Evolutionary conservation across 345 rosid species (phyloP).

Genomic region (Limnanthes douglasii): DNA sequence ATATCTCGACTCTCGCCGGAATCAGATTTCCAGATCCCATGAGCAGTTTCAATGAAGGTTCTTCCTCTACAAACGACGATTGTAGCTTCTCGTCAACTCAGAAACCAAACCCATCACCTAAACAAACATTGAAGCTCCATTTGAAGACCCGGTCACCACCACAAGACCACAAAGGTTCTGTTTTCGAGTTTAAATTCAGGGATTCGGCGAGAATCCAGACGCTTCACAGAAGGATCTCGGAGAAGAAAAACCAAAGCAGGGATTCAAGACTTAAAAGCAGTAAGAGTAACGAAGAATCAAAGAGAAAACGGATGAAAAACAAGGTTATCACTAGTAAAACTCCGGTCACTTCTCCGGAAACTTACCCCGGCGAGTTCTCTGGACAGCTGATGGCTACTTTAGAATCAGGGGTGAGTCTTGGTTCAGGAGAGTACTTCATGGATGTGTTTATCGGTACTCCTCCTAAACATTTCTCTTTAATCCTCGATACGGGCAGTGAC

Average conservation of each 20-base stretch:
- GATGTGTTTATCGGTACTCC: conserved; percentile 90
- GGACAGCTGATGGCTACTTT: conserved; percentile 69
- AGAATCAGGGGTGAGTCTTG: conserved; percentile 72
- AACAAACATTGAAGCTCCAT: conserved; percentile 45
- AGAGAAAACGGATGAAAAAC: conserved; percentile 4
- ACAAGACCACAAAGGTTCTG: conserved; percentile 20
- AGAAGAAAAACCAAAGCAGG: conserved; percentile 70
- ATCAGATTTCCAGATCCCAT: conserved; percentile 45
- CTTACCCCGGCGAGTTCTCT: conserved; percentile 12
- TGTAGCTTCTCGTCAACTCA: conserved; percentile 33
- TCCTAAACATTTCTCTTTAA: conserved; percentile 76
- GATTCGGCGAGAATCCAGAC: conserved; percentile 68
- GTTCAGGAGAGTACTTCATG: conserved; percentile 91
- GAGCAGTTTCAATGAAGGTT: conserved; percentile 57
- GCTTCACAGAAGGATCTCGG: conserved; percentile 36
- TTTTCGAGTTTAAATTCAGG: conserved; percentile 29
- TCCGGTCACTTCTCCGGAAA: conserved; percentile 18
- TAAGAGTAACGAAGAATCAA: conserved; percentile 7
- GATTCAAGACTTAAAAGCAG: conserved; percentile 24
- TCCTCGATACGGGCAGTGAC: conserved; percentile 95
- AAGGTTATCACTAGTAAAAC: conserved; percentile 4
- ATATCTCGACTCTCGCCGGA: conserved; percentile 40
- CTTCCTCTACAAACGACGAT: conserved; percentile 40
- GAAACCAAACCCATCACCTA: conserved; percentile 11
- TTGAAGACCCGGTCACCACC: conserved; percentile 34